Conservation (phyloP, 306 rosid genomes). For the Dryas drummondii region DNA sequence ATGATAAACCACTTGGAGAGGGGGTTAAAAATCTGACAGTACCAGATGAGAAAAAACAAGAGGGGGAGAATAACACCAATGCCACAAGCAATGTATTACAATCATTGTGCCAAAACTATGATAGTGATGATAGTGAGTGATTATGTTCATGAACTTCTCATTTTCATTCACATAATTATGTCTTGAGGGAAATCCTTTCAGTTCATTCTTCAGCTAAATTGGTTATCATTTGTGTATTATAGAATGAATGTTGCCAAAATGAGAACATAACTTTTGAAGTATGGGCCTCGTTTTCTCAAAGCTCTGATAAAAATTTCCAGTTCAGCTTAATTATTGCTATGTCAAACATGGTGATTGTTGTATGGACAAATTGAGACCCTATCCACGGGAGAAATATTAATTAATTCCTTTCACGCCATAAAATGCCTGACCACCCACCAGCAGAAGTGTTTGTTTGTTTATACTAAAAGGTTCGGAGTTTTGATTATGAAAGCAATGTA, state of each 20-base stretch:
- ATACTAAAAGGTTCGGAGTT: too few relatives aligned
- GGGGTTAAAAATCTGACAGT: constrained; percentile 3
- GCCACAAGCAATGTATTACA: constrained; percentile 31
- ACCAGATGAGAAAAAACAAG: constrained; percentile 29
- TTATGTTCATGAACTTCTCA: not conserved
- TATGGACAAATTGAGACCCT: too few relatives aligned
- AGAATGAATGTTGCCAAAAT: not conserved
- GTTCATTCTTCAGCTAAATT: not conserved
- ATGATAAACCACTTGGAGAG: constrained; percentile 31
- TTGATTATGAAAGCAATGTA: too few relatives aligned
- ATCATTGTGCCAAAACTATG: constrained; percentile 56
- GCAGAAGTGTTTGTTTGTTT: too few relatives aligned
- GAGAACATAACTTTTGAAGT: not conserved
- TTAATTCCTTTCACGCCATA: too few relatives aligned
- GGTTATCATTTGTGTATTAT: not conserved
- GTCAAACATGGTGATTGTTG: too few relatives aligned
- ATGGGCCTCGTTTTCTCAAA: not conserved
- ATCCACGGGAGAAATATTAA: too few relatives aligned
- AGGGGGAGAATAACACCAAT: constrained; percentile 21
- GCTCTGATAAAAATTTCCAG: too few relatives aligned
- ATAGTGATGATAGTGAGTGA: constrained; percentile 36
- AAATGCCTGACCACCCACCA: too few relatives aligned
- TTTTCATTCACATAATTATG: not conserved
- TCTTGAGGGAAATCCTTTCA: not conserved
- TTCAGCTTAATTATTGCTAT: too few relatives aligned